phyloP scores from a whole-genome alignment of 345 rosid species.

The Lepidium aucheri region DNA sequence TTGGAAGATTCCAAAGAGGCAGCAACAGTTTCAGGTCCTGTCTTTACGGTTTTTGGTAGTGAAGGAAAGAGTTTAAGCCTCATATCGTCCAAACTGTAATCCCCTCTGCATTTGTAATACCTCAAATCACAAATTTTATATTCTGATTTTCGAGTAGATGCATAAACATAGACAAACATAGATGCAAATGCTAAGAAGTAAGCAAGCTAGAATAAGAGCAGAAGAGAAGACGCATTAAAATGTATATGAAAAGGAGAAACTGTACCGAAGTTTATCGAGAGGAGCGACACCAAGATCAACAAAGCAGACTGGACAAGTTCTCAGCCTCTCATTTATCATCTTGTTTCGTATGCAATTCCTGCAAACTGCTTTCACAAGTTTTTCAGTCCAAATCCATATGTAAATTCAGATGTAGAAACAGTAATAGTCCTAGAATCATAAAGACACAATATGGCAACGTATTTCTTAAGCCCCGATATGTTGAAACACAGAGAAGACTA shows the following conservation, averaged over 20 bases:
- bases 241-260: neutral
- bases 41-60: neutral
- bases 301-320: conserved; percentile 19
- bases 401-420: neutral
- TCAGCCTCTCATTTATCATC: neutral
- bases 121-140: neutral
- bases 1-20: neutral
- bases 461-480: neutral
- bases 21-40: neutral
- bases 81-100: neutral
- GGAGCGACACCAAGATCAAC: conserved; percentile 19
- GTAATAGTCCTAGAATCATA: neutral
- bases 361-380: conserved; percentile 9
- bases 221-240: neutral
- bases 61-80: neutral
- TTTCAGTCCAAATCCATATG: neutral
- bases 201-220: neutral
- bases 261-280: conserved; percentile 7
- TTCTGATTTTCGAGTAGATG: neutral
- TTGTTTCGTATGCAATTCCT: conserved; percentile 12
- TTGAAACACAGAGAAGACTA: neutral
- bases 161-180: neutral
- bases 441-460: neutral
- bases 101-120: conserved; percentile 11
- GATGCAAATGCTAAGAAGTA: neutral